Conservation (phyloP, 2,329 filamentous ascomycete species). For the Calonectria naviculata region DNA sequence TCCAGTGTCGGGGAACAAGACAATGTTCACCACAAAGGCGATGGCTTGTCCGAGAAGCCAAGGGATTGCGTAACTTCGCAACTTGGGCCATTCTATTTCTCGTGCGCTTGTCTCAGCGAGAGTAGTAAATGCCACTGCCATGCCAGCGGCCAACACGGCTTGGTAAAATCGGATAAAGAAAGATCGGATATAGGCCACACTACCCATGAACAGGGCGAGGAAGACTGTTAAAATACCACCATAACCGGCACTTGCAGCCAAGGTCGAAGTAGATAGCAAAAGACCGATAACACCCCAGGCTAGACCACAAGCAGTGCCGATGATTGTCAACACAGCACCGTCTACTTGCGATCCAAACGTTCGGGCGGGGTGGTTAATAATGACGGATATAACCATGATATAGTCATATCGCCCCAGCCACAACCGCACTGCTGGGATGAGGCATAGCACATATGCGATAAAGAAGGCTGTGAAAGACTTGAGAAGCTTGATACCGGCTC, state of each 20-base stretch:
- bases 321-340: slow-evolving; percentile 62
- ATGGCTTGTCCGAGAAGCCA: slow-evolving; percentile 67
- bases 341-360: slow-evolving; percentile 68
- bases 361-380: slow-evolving; percentile 68
- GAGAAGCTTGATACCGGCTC: slow-evolving; percentile 61
- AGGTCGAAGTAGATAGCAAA: slow-evolving; percentile 63
- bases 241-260: slow-evolving; percentile 57
- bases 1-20: slow-evolving; percentile 66
- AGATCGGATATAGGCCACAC: slow-evolving; percentile 63
- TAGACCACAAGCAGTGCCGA: slow-evolving; percentile 64
- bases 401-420: slow-evolving; percentile 67
- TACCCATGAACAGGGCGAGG: slow-evolving; percentile 62
- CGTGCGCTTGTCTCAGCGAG: slow-evolving; percentile 59
- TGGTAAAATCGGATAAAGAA: slow-evolving; percentile 68
- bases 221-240: slow-evolving; percentile 68
- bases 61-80: slow-evolving; percentile 64
- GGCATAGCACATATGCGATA: slow-evolving; percentile 65
- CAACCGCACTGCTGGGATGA: slow-evolving; percentile 58
- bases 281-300: slow-evolving; percentile 67
- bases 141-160: slow-evolving; percentile 63
- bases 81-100: slow-evolving; percentile 59
- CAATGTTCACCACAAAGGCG: slow-evolving; percentile 58
- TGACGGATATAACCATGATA: slow-evolving; percentile 66
- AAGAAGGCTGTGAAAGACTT: slow-evolving; percentile 69
- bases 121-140: slow-evolving; percentile 65